Percentiles rank a stretch among this genome's conserved stretches.
Conservation (phyloP, 148 eudicot genomes). For the Hydrangea macrophylla region DNA sequence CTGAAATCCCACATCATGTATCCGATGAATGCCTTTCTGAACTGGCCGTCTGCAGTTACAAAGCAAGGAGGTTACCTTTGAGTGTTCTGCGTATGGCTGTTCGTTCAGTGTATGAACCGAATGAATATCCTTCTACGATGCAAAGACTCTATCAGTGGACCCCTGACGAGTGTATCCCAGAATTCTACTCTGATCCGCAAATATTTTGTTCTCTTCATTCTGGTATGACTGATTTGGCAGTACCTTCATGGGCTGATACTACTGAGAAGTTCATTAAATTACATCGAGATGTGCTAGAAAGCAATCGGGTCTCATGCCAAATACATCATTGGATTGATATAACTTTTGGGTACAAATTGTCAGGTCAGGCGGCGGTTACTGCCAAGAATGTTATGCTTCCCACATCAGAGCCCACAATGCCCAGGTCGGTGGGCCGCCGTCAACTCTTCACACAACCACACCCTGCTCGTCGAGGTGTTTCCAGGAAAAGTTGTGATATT, state of each 20-base stretch:
- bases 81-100: slow-evolving; percentile 84
- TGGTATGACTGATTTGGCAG: slow-evolving; percentile 87
- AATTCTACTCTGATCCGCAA: slow-evolving; percentile 81
- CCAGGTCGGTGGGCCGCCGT: slow-evolving; percentile 73
- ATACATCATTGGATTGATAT: slow-evolving; percentile 98
- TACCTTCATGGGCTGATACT: slow-evolving; percentile 81
- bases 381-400: slow-evolving; percentile 97
- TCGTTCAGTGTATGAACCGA: slow-evolving; percentile 96
- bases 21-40: slow-evolving; percentile 99
- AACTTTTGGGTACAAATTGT: slow-evolving; percentile 94
- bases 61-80: slow-evolving; percentile 93
- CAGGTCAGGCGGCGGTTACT: slow-evolving; percentile 77
- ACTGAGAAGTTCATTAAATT: slow-evolving; percentile 77
- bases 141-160: slow-evolving; percentile 97
- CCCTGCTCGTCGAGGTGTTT: slow-evolving; percentile 54
- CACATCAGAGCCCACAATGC: slow-evolving; percentile 53
- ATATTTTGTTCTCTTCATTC: slow-evolving; percentile 73
- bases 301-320: slow-evolving; percentile 64
- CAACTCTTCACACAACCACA: slow-evolving; percentile 91
- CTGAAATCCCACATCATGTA: slow-evolving; percentile 94
- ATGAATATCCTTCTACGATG: slow-evolving; percentile 96
- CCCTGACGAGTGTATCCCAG: slow-evolving; percentile 98
- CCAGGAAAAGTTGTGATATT: slow-evolving; percentile 18
- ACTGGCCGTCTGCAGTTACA: slow-evolving; percentile 98
- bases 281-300: slow-evolving; percentile 85